Conservation (phyloP, 2,329 filamentous ascomycete genomes). For the Hysterium pulicare region DNA sequence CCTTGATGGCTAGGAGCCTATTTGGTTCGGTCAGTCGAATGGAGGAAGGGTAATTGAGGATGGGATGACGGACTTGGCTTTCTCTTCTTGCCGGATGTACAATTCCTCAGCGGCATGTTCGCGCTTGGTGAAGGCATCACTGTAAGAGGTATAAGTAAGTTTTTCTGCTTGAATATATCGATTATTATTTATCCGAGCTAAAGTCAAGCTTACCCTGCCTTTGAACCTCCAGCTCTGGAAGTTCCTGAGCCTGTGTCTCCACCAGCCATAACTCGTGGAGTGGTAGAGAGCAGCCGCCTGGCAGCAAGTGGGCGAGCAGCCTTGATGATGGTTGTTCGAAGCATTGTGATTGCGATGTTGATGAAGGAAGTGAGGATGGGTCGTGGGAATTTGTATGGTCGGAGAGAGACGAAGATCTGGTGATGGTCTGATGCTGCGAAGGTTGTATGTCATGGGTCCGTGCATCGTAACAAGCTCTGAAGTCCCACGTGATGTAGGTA, state of each 20-base stretch:
- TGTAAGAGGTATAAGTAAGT: conserved; percentile 35
- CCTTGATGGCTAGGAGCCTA: conserved; percentile 66
- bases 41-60: conserved; percentile 1
- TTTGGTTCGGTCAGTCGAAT: conserved; percentile 6
- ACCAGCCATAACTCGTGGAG: conserved; percentile 40
- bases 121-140: conserved; percentile 89
- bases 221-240: conserved; percentile 39
- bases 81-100: conserved; percentile 83
- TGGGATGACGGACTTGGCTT: conserved; percentile 62
- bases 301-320: conserved; percentile 36
- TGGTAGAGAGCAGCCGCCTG: conserved; percentile 41
- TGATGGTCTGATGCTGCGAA: conserved; percentile 20
- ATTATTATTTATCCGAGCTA: too few relatives aligned
- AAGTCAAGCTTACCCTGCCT: conserved; percentile 36
- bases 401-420: conserved; percentile 12
- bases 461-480: too few relatives aligned
- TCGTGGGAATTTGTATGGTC: conserved; percentile 14
- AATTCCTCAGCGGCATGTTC: conserved; percentile 83
- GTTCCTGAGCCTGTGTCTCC: conserved; percentile 45
- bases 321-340: conserved; percentile 40
- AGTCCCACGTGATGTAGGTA: too few relatives aligned
- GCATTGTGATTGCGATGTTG: conserved; percentile 28
- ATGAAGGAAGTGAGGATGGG: conserved; percentile 2
- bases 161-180: conserved; percentile 10
- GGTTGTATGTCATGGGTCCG: conserved; percentile 21